Conservation (phyloP, 163 green algal genomes). For the Trebouxiophyceae sp. region DNA sequence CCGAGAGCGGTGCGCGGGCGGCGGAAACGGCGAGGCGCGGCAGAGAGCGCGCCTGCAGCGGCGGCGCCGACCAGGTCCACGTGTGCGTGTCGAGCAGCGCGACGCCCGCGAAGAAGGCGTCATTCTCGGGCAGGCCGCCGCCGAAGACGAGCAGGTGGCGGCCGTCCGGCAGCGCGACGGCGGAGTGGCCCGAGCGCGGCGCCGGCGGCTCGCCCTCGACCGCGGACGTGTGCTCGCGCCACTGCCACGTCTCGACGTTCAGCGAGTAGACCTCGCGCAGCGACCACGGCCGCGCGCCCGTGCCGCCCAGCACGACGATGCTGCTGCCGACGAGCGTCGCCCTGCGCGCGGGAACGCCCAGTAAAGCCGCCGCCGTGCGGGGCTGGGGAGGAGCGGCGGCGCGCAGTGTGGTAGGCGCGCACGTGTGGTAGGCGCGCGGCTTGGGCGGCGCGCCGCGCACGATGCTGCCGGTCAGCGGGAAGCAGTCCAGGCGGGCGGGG, state of each 20-base stretch:
- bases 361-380: background rate
- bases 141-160: constrained; percentile 20
- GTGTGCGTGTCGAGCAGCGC: constrained; percentile 25
- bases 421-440: constrained; percentile 34
- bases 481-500: constrained; percentile 14
- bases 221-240: constrained; percentile 29
- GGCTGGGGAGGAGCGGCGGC: too few relatives aligned
- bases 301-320: constrained; percentile 29
- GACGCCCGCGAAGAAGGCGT: constrained; percentile 15
- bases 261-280: constrained; percentile 34
- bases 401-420: too few relatives aligned
- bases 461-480: constrained; percentile 8
- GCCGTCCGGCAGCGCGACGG: constrained; percentile 14
- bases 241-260: constrained; percentile 25
- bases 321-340: constrained; percentile 20
- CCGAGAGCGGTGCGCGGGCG: too few relatives aligned
- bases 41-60: background rate
- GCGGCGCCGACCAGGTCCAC: constrained; percentile 23
- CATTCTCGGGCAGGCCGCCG: constrained; percentile 5
- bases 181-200: constrained; percentile 16
- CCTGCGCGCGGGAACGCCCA: constrained; percentile 7
- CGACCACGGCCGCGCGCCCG: constrained; percentile 14
- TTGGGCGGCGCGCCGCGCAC: constrained; percentile 28
- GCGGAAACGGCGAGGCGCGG: too few relatives aligned
- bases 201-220: constrained; percentile 19